These are phyloP conservation scores for Boletus insuetus DNA, from an alignment of 768 basidiomycete species.

Conservation along the genomic window DNA sequence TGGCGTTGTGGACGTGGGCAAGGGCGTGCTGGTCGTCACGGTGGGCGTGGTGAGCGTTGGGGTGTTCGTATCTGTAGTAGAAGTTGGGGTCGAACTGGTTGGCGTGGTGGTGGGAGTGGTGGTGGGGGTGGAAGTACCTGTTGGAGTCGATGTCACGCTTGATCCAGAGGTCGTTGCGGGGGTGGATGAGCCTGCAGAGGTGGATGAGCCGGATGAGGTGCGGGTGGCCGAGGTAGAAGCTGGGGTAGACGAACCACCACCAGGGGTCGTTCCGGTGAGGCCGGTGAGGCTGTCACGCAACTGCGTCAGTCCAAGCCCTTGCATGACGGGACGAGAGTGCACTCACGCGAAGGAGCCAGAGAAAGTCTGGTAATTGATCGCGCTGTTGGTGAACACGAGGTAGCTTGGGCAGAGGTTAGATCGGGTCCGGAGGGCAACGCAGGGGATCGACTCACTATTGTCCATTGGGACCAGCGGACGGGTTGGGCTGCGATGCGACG, in stretches of 20 bases:
- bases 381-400: slow-evolving; percentile 50
- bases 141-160: neutral
- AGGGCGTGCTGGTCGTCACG: slow-evolving; percentile 32
- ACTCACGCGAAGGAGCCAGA: slow-evolving; percentile 59
- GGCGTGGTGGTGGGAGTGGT: slow-evolving; percentile 1
- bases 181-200: slow-evolving; percentile 13
- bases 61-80: neutral
- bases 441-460: slow-evolving; percentile 46
- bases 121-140: slow-evolving; percentile 18
- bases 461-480: slow-evolving; percentile 52
- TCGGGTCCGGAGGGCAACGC: neutral
- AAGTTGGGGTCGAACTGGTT: slow-evolving; percentile 6
- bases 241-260: slow-evolving; percentile 20
- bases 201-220: slow-evolving; percentile 9
- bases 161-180: slow-evolving; percentile 1
- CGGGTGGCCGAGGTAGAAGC: slow-evolving; percentile 8
- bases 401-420: slow-evolving; percentile 43
- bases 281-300: slow-evolving; percentile 43
- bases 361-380: slow-evolving; percentile 38
- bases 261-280: slow-evolving; percentile 55
- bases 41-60: slow-evolving; percentile 26
- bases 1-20: slow-evolving; percentile 1
- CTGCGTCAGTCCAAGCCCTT: neutral
- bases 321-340: neutral
- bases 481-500: slow-evolving; percentile 43